A percentile compares a stretch with the other conserved stretches of the same genome.
phyloP scores from a whole-genome alignment of 2,329 filamentous ascomycete species.

The Fusarium paranaense region DNA sequence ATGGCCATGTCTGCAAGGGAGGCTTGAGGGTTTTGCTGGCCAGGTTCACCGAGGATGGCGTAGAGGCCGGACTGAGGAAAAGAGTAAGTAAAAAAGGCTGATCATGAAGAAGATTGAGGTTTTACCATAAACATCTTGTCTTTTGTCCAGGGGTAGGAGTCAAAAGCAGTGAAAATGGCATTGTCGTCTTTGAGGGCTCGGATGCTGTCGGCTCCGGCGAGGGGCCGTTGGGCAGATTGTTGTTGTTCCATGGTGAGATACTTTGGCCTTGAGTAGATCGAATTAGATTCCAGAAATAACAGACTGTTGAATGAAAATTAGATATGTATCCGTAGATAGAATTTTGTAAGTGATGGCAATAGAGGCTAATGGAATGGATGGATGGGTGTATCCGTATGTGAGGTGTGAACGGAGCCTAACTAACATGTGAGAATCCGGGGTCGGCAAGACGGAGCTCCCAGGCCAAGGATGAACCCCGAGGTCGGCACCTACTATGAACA shows the following conservation, averaged over 20 bases:
- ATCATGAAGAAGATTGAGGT: background rate
- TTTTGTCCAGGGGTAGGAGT: conserved; percentile 74
- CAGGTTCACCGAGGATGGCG: conserved; percentile 71
- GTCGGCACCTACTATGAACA: background rate
- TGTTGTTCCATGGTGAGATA: conserved; percentile 23
- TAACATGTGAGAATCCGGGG: conserved; percentile 42
- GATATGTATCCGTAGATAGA: conserved; percentile 1
- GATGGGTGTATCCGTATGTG: conserved; percentile 11
- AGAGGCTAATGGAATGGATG: background rate
- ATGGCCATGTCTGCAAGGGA: conserved; percentile 70
- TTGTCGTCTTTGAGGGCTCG: conserved; percentile 54
- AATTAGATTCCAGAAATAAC: background rate
- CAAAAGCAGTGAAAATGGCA: conserved; percentile 69
- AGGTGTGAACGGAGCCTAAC: conserved; percentile 11
- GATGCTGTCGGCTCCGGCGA: conserved; percentile 52
- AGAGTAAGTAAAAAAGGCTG: background rate
- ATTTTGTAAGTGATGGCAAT: background rate
- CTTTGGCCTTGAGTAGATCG: background rate
- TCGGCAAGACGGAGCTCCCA: conserved; percentile 4
- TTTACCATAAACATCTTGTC: conserved; percentile 76
- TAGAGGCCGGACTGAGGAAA: conserved; percentile 65
- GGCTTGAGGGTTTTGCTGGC: conserved; percentile 55
- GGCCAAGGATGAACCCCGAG: background rate
- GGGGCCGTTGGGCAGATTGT: conserved; percentile 30
- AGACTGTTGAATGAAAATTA: background rate